Base-by-base conservation (phyloP, 495 filamentous ascomycete species). In the Penicillium malachiteum region DNA sequence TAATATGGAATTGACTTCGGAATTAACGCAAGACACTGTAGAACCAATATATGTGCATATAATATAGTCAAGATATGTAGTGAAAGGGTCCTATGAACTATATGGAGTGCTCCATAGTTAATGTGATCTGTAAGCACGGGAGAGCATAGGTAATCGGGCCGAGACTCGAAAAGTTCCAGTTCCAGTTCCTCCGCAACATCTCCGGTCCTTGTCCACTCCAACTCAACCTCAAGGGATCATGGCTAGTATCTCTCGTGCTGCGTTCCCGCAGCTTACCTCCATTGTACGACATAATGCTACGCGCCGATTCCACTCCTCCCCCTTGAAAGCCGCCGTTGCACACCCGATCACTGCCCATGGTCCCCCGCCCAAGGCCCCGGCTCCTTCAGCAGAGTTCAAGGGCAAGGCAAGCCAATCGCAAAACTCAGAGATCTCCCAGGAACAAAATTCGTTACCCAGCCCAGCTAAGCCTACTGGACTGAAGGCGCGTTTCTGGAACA, bases 401-500 rank as follows among this genome's bases (percentile, higher is more conserved):
- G 70, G 12, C 12, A 44, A 79, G 40, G 67, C 81, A 26, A 56
- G 84, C 46, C 78, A 76, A 50, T 66, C 82, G n/a, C 79, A 83
- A 44, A 55, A 84, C 0, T 37, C 34, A 37, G 81, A 84, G 60
- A 53, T 81, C 39, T 69, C 76, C 62, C 58, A 65, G 42, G 80
- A 75, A 7, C 76, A 77, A 51, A 78, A 76, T 52, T 40, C 78
- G 7, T 67, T 73, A 41, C 64, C 73, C 33, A 59, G 62, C 9
- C 48, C 57, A 30, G 41, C 66, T 9, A 75, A 80, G 57, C 68
- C 75, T 5, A 67, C 75, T 13, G 70, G 57, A 30, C 70, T 89
- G 53, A 82, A 79, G 67, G 87, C 86, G 70, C 79, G 89, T 7
- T 94, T 95, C 69, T 96, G 91, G 91, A 91, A 87, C 65, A 79